These are phyloP conservation scores for Dillenia turbinata DNA, from an alignment of 164 flowering plant genomes.

Conservation along the genomic window DNA sequence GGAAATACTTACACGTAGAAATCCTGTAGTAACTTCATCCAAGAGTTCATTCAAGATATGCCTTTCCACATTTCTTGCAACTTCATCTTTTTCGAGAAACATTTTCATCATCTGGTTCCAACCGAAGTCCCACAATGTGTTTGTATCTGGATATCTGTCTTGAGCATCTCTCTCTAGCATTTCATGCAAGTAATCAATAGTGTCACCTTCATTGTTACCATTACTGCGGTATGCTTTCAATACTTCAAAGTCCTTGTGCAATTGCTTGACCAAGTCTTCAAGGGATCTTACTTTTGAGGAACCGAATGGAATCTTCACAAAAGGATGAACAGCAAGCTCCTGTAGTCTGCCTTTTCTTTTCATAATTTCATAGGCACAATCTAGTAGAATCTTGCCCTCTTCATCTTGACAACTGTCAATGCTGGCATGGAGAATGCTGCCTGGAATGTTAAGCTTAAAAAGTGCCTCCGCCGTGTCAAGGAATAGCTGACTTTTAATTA, in stretches of 20 bases:
- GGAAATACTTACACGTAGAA: slow-evolving; percentile 10
- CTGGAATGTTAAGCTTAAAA: slow-evolving; percentile 68
- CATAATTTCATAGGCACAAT: slow-evolving; percentile 70
- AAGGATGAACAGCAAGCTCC: slow-evolving; percentile 45
- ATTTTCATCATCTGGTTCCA: slow-evolving; percentile 45
- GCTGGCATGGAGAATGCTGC: slow-evolving; percentile 36
- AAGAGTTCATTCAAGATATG: slow-evolving; percentile 49
- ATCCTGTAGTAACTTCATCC: slow-evolving; percentile 49
- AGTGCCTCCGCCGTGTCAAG: slow-evolving; percentile 86
- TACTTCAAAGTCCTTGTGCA: slow-evolving; percentile 48
- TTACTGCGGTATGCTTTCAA: slow-evolving; percentile 31
- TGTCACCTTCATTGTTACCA: slow-evolving; percentile 22
- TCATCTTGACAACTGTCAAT: slow-evolving; percentile 24
- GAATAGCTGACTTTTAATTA: slow-evolving; percentile 50
- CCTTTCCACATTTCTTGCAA: slow-evolving; percentile 59
- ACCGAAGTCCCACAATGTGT: slow-evolving; percentile 84
- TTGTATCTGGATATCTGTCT: slow-evolving; percentile 41
- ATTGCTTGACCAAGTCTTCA: slow-evolving; percentile 61
- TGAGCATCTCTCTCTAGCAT: slow-evolving; percentile 61
- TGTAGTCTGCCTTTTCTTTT: slow-evolving; percentile 64
- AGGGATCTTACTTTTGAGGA: slow-evolving; percentile 32
- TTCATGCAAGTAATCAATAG: slow-evolving; percentile 37
- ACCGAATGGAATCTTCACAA: slow-evolving; percentile 15
- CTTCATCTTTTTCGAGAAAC: slow-evolving; percentile 47
- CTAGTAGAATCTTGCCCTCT: slow-evolving; percentile 43